Percentiles rank a stretch among this genome's conserved stretches.
These are phyloP conservation scores for Dendrobium huoshanense DNA, from an alignment of 106 monocot genomes.

Conservation along the genomic window DNA sequence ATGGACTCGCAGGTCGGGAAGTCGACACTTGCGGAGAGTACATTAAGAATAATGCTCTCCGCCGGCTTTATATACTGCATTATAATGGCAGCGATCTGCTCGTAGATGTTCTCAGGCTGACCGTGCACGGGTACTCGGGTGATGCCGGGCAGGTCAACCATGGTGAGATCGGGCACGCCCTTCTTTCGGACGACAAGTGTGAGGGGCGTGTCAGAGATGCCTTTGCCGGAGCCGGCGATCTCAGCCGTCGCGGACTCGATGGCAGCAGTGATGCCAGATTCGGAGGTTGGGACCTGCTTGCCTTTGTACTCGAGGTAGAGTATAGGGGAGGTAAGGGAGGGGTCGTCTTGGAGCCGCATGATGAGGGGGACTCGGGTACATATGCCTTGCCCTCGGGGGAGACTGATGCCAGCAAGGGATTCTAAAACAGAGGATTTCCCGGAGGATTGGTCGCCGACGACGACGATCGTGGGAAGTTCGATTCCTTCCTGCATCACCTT, in stretches of 20 bases:
- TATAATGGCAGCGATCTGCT: constrained; percentile 9
- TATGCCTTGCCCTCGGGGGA: constrained; percentile 19
- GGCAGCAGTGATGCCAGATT: not conserved
- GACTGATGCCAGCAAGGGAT: constrained; percentile 19
- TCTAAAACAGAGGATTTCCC: constrained; percentile 19
- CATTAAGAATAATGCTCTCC: constrained; percentile 18
- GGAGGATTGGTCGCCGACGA: constrained; percentile 12
- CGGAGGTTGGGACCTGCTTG: constrained; percentile 4
- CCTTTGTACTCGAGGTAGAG: constrained; percentile 10
- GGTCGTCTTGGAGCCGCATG: constrained; percentile 18
- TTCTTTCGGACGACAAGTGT: constrained; percentile 7
- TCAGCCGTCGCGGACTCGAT: not conserved
- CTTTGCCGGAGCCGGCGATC: not conserved
- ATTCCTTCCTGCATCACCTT: constrained; percentile 9
- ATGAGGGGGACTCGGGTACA: constrained; percentile 20
- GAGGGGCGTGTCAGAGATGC: constrained; percentile 3
- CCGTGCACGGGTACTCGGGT: constrained; percentile 12
- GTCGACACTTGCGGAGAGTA: not conserved
- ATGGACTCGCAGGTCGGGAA: constrained; percentile 13
- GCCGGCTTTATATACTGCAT: constrained; percentile 9
- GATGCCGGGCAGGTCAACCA: constrained; percentile 13
- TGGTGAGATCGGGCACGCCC: constrained; percentile 9
- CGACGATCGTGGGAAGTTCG: constrained; percentile 9
- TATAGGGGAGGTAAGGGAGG: not conserved
- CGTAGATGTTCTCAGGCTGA: constrained; percentile 11